These are phyloP conservation scores for Rutstroemia sp. DNA, from an alignment of 2,329 filamentous ascomycete genomes.

Conservation along the genomic window DNA sequence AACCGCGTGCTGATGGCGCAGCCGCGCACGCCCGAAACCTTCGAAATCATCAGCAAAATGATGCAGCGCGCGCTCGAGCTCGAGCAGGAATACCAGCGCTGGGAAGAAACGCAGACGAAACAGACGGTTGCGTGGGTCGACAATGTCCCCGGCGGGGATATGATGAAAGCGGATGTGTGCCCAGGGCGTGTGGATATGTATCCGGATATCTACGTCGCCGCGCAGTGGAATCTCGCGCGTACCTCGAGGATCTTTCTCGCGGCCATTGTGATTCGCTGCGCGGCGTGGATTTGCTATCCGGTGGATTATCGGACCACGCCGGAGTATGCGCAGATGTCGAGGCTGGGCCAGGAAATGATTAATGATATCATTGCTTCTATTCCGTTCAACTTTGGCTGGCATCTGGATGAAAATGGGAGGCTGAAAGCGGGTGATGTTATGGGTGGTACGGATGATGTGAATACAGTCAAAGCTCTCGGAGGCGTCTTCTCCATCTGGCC, in stretches of 20 bases:
- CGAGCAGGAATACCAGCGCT: slow-evolving; percentile 45
- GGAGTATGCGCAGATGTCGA: slow-evolving; percentile 49
- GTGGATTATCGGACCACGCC: slow-evolving; percentile 56
- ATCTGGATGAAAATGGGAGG: slow-evolving; percentile 34
- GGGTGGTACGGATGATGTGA: slow-evolving; percentile 1
- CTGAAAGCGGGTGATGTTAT: slow-evolving; percentile 24
- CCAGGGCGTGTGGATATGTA: slow-evolving; percentile 55
- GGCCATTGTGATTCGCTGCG: slow-evolving; percentile 49
- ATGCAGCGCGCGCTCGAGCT: slow-evolving; percentile 44
- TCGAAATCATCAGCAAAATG: slow-evolving; percentile 43
- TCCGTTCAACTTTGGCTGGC: slow-evolving; percentile 56
- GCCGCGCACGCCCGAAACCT: slow-evolving; percentile 41
- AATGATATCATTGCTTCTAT: slow-evolving; percentile 53
- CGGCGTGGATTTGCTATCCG: slow-evolving; percentile 52
- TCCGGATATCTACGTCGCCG: slow-evolving; percentile 50
- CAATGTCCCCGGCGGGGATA: slow-evolving; percentile 44
- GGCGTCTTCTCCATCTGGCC: slow-evolving; percentile 56
- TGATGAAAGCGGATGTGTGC: slow-evolving; percentile 46
- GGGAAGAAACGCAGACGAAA: slow-evolving; percentile 42
- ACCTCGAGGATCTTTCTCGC: slow-evolving; percentile 47
- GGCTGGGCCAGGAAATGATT: slow-evolving; percentile 45
- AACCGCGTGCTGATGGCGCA: slow-evolving; percentile 42
- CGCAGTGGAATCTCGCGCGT: slow-evolving; percentile 49
- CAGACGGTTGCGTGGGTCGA: slow-evolving; percentile 51
- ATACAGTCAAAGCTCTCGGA: slow-evolving; percentile 42